A percentile compares a stretch with the other conserved stretches of the same genome.
These are phyloP conservation scores for Brassica juncea DNA, from an alignment of 345 rosid species.

Conservation along the genomic window DNA sequence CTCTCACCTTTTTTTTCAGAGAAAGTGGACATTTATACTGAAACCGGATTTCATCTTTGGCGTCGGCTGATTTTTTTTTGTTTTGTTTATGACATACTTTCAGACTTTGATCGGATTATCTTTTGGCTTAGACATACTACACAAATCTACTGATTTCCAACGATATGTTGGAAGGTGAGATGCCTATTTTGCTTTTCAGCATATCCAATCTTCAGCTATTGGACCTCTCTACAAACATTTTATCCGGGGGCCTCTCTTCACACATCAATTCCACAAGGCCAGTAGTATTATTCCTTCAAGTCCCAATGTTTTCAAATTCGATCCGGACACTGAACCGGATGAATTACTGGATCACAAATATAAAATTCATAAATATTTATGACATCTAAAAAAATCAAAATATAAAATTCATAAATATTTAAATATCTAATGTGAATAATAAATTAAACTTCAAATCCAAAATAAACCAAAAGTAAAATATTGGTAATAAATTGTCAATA, in stretches of 20 bases:
- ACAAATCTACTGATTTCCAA: background rate
- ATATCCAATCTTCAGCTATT: background rate
- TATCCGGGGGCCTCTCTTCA: background rate
- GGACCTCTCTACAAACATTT: background rate
- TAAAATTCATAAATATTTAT: too few relatives aligned
- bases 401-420: too few relatives aligned
- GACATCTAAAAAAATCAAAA: too few relatives aligned
- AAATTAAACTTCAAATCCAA: too few relatives aligned
- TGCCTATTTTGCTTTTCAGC: background rate
- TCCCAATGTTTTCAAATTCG: too few relatives aligned
- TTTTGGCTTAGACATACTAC: background rate
- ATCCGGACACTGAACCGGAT: too few relatives aligned
- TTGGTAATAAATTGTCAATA: too few relatives aligned
- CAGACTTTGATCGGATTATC: background rate
- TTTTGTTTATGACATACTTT: background rate
- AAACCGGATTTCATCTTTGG: background rate
- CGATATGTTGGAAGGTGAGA: background rate
- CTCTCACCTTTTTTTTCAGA: too few relatives aligned
- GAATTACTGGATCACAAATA: too few relatives aligned
- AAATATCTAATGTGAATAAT: too few relatives aligned
- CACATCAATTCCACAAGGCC: background rate
- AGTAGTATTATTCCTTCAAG: background rate
- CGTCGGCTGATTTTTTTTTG: background rate
- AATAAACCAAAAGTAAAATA: too few relatives aligned
- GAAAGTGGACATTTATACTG: too few relatives aligned